Evolutionary conservation across 768 basidiomycete species (phyloP).

Genomic region (Kwoniella botswanensis): DNA sequence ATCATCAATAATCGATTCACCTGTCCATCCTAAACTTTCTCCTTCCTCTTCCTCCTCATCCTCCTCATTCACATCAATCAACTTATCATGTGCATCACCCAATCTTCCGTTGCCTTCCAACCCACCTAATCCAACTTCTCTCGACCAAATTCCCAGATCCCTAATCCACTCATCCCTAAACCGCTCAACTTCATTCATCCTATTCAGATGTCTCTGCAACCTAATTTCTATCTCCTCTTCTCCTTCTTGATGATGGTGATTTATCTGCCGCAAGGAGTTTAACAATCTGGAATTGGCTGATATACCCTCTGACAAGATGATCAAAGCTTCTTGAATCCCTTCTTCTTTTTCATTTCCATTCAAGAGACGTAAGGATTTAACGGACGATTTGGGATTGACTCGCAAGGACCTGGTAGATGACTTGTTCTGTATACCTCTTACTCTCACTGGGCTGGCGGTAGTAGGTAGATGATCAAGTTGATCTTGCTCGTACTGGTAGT

Average conservation of each 20-base stretch:
- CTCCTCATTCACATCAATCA: background rate
- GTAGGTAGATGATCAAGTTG: background rate
- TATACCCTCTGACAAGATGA: slow-evolving; percentile 15
- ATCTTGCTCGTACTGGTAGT: background rate
- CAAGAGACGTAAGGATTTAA: too few species aligned
- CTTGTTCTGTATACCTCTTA: background rate
- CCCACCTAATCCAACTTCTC: slow-evolving; percentile 17
- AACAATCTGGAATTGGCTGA: slow-evolving; percentile 5
- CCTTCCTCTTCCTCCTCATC: slow-evolving; percentile 9
- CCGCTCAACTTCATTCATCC: slow-evolving; percentile 21
- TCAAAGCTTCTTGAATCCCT: slow-evolving; percentile 5
- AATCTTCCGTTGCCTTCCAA: background rate
- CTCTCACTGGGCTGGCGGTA: background rate
- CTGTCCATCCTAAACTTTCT: slow-evolving; percentile 5
- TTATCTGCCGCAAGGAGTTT: background rate
- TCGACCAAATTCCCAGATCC: slow-evolving; percentile 14
- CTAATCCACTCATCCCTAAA: slow-evolving; percentile 26
- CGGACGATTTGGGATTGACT: too few species aligned
- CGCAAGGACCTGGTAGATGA: background rate
- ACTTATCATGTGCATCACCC: background rate
- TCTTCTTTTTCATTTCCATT: background rate
- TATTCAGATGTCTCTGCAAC: slow-evolving; percentile 23
- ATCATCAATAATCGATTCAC: background rate
- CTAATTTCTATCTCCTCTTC: background rate
- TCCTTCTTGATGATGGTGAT: background rate